These are phyloP conservation scores for Colletotrichum coccodes DNA, from an alignment of 2,329 filamentous ascomycete genomes.

Conservation along the genomic window DNA sequence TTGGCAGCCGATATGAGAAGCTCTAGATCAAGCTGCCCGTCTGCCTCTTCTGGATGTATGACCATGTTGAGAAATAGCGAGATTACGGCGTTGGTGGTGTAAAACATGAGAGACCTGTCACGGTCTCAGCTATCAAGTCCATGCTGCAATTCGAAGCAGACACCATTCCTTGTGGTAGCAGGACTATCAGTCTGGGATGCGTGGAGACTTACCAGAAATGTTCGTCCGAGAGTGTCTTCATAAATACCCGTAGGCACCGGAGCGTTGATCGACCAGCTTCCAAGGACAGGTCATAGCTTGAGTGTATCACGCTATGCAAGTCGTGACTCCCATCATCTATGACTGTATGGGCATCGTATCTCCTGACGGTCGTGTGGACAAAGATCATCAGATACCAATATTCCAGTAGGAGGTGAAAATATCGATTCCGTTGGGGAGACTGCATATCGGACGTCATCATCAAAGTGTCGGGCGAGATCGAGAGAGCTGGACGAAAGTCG, in stretches of 20 bases:
- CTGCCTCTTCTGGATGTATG: conserved; percentile 23
- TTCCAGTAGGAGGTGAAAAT: conserved; percentile 33
- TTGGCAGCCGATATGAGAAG: conserved; percentile 10
- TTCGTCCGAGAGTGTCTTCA: background rate
- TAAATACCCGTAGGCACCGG: conserved; percentile 9
- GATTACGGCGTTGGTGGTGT: conserved; percentile 30
- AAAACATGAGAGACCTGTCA: conserved; percentile 22
- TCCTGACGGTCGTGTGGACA: conserved; percentile 35
- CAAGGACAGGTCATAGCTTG: conserved; percentile 36
- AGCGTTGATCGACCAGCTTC: conserved; percentile 37
- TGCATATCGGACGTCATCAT: background rate
- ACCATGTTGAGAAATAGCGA: conserved; percentile 34
- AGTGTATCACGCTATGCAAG: conserved; percentile 37
- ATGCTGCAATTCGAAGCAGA: too few species aligned
- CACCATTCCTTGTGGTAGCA: background rate
- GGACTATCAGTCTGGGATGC: background rate
- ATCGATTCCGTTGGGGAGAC: background rate
- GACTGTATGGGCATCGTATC: conserved; percentile 26
- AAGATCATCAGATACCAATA: conserved; percentile 34
- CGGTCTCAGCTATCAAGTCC: background rate
- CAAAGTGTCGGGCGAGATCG: background rate
- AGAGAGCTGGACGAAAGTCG: conserved; percentile 21
- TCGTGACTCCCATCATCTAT: conserved; percentile 27
- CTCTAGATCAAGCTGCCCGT: conserved; percentile 6
- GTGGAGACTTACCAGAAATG: background rate